Evolutionary conservation across 805 yeast genomes (phyloP).

Genomic region (Limtongia smithiae): DNA sequence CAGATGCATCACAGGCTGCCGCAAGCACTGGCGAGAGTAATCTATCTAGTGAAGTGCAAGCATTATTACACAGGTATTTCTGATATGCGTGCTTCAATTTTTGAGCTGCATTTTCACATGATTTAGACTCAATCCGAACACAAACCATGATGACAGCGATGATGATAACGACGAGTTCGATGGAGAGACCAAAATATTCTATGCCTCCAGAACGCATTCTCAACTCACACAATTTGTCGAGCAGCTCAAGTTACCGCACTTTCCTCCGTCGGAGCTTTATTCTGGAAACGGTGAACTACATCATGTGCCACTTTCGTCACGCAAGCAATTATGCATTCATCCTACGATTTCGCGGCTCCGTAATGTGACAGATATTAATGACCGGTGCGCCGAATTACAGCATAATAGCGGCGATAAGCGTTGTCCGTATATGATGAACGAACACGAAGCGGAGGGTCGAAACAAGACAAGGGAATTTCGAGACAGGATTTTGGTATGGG

Average conservation of each 20-base stretch:
- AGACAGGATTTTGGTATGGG: conserved; percentile 46
- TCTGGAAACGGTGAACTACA: conserved; percentile 51
- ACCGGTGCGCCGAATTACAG: conserved; percentile 73
- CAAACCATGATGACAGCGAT: conserved; percentile 27
- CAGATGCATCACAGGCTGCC: conserved; percentile 12
- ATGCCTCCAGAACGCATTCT: conserved; percentile 86
- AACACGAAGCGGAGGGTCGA: conserved; percentile 35
- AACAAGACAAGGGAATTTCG: conserved; percentile 45
- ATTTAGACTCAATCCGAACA: conserved; percentile 4
- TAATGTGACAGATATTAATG: conserved; percentile 61
- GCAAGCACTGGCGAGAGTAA: conserved; percentile 34
- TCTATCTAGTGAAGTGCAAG: conserved; percentile 48
- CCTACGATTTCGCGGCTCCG: conserved; percentile 51
- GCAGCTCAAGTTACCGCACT: conserved; percentile 60
- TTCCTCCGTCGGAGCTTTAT: conserved; percentile 53
- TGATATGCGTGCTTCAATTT: no score
- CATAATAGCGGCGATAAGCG: conserved; percentile 33
- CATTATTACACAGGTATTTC: conserved; percentile 42
- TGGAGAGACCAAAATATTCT: conserved; percentile 45
- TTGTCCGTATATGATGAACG: conserved; percentile 46
- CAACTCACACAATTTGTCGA: conserved; percentile 77
- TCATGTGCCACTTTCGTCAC: conserved; percentile 71
- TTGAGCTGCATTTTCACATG: neutral
- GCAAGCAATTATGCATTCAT: conserved; percentile 81
- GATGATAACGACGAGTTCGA: conserved; percentile 14